phyloP scores from a whole-genome alignment of 139 green algal genomes.

The Chlorella sp. region DNA sequence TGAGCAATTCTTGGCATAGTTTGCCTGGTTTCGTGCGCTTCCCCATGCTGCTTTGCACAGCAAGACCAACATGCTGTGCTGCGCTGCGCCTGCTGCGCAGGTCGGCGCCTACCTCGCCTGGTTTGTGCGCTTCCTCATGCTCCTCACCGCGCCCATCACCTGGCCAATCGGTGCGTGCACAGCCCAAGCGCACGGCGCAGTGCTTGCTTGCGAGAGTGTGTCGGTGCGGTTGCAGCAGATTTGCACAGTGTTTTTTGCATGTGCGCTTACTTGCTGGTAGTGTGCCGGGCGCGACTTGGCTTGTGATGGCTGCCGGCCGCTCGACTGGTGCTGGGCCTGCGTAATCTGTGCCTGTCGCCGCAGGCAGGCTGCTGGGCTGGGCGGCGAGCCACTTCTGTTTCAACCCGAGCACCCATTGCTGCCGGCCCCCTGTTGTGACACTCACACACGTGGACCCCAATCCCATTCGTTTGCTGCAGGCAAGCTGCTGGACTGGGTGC shows the following conservation, averaged over 20 bases:
- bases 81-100: background rate
- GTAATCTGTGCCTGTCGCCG: background rate
- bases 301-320: no score
- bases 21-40: background rate
- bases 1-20: background rate
- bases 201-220: no score
- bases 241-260: no score
- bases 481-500: conserved; percentile 56
- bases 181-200: no score
- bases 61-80: background rate
- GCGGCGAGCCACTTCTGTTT: background rate
- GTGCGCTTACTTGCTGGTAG: no score
- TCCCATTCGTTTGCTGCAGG: background rate
- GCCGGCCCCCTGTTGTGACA: no score
- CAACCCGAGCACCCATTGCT: background rate
- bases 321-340: no score
- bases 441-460: no score
- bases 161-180: conserved; percentile 53
- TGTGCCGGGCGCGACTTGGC: no score
- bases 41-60: background rate
- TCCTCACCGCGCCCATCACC: conserved; percentile 39
- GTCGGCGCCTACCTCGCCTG: conserved; percentile 50
- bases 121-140: conserved; percentile 50
- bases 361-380: background rate
- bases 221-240: no score